Conservation (phyloP, 495 filamentous ascomycete genomes). For the Parathielavia appendiculata region DNA sequence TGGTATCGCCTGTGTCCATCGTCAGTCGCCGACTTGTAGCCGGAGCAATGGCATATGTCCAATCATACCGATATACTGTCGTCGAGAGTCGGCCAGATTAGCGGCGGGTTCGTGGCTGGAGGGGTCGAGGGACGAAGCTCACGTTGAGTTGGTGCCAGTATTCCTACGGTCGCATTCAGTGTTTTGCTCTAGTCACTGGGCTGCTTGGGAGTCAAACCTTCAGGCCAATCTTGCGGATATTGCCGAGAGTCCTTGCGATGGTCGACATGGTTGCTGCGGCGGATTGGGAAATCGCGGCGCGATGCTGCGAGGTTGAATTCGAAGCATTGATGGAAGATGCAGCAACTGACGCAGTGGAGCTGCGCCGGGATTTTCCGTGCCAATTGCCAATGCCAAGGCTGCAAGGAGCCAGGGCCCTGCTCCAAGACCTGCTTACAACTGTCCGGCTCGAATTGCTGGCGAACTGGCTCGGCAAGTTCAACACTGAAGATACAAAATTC, state of each 20-base stretch:
- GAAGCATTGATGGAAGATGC: conserved; percentile 3
- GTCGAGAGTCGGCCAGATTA: conserved; percentile 23
- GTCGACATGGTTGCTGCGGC: conserved; percentile 75
- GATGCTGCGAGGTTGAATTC: conserved; percentile 19
- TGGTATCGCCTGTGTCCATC: conserved; percentile 77
- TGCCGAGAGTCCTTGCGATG: conserved; percentile 75
- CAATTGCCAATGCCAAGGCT: conserved; percentile 20
- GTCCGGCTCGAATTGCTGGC: neutral
- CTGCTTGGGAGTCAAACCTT: conserved; percentile 50
- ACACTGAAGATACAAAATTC: conserved; percentile 7
- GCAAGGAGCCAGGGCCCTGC: neutral
- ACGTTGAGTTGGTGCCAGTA: conserved; percentile 91
- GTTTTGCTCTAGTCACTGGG: neutral
- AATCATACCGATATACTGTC: conserved; percentile 61
- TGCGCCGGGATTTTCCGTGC: conserved; percentile 16
- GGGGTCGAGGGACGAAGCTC: conserved; percentile 35
- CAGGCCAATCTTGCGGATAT: conserved; percentile 78
- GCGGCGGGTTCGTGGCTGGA: conserved; percentile 12
- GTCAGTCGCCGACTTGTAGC: conserved; percentile 28
- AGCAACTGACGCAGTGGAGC: conserved; percentile 25
- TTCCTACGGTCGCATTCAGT: conserved; percentile 52
- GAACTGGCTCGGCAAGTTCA: conserved; percentile 11
- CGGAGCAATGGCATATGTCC: too few species aligned
- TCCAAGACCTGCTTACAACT: conserved; percentile 15
- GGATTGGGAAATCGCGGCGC: conserved; percentile 28